Evolutionary conservation across 495 filamentous ascomycete genomes (phyloP).

Genomic region (Trichoderma orchidacearum): DNA sequence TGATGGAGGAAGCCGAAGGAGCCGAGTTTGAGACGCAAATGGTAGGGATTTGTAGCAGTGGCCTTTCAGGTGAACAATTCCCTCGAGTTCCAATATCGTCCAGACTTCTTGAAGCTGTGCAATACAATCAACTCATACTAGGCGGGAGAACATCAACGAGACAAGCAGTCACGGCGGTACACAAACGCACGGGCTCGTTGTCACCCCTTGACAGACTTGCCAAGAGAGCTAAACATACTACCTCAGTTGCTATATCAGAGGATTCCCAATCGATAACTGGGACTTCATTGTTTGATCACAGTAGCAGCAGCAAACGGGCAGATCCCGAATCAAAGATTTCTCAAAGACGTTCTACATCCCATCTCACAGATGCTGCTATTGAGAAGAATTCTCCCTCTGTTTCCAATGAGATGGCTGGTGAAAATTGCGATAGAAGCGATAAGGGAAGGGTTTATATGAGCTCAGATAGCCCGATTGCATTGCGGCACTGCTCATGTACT

Average conservation of each 20-base stretch:
- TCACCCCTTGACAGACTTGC: background rate
- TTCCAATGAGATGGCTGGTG: too few relatives aligned
- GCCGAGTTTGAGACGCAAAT: background rate
- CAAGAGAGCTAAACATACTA: background rate
- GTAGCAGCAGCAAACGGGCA: too few relatives aligned
- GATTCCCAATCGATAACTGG: too few relatives aligned
- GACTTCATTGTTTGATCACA: too few relatives aligned
- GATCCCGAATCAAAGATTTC: too few relatives aligned
- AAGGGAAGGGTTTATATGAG: too few relatives aligned
- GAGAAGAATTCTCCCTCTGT: too few relatives aligned
- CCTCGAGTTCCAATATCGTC: background rate
- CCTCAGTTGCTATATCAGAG: background rate
- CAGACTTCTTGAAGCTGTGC: background rate
- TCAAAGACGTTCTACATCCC: too few relatives aligned
- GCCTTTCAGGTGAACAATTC: slow-evolving; percentile 7
- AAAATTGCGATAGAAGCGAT: too few relatives aligned
- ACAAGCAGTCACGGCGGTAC: background rate
- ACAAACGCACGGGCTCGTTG: background rate
- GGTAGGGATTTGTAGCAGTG: slow-evolving; percentile 11
- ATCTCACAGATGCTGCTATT: too few relatives aligned
- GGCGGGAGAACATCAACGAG: background rate
- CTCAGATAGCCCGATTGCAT: too few relatives aligned
- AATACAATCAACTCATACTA: background rate
- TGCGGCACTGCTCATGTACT: too few relatives aligned
- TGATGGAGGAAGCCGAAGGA: background rate